Percentiles rank a stretch among this genome's conserved stretches.
These are phyloP conservation scores for Verticillium zaregamsianum DNA, from an alignment of 2,329 filamentous ascomycete genomes.

Conservation along the genomic window DNA sequence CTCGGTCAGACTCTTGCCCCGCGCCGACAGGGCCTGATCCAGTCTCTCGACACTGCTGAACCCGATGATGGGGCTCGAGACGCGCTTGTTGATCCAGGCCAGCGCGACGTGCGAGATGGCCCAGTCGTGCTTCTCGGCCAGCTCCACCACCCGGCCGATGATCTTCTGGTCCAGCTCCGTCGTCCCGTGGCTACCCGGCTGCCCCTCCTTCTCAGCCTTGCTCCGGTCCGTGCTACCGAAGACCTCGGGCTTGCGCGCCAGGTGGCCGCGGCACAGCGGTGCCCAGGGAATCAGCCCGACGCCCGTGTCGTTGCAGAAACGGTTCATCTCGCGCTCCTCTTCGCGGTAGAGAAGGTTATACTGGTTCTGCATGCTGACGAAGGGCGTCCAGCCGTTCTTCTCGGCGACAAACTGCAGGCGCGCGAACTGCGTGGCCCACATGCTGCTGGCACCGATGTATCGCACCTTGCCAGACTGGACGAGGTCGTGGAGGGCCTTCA, in stretches of 20 bases:
- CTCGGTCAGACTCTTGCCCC: conserved; percentile 43
- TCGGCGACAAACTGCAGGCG: conserved; percentile 47
- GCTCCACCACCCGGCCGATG: conserved; percentile 39
- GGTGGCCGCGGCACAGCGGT: conserved; percentile 19
- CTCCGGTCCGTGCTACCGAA: conserved; percentile 17
- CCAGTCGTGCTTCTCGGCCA: conserved; percentile 52
- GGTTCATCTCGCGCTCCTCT: conserved; percentile 44
- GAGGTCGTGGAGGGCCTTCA: conserved; percentile 58
- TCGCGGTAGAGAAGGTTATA: conserved; percentile 54
- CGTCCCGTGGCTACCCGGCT: conserved; percentile 22
- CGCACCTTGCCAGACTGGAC: conserved; percentile 53
- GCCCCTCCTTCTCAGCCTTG: conserved; percentile 25
- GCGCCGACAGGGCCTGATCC: conserved; percentile 51
- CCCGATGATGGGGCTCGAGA: conserved; percentile 57
- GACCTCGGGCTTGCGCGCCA: conserved; percentile 20
- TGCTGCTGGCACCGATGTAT: conserved; percentile 48
- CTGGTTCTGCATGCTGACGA: conserved; percentile 54
- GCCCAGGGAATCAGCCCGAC: conserved; percentile 33
- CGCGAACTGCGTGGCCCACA: conserved; percentile 45
- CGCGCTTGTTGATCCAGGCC: conserved; percentile 56
- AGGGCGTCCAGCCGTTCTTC: conserved; percentile 50
- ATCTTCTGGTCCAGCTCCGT: conserved; percentile 27
- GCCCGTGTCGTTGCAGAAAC: conserved; percentile 37
- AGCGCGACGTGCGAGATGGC: conserved; percentile 62
- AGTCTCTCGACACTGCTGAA: conserved; percentile 56